Evolutionary conservation across 345 rosid species (phyloP).

Genomic region (Odontarrhena argentea): DNA sequence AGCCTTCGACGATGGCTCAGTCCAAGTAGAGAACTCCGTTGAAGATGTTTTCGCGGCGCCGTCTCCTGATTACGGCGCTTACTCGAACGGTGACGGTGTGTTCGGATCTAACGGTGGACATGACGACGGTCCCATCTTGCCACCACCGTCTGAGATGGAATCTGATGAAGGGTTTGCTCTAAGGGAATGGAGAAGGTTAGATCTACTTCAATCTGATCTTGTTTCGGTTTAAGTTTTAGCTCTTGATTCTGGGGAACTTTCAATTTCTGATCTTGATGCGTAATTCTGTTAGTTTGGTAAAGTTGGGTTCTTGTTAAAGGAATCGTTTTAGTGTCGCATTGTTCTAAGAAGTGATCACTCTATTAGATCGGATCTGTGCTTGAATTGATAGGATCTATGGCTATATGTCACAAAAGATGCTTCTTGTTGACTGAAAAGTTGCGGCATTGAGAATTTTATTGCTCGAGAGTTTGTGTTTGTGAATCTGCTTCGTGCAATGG

Average conservation of each 20-base stretch:
- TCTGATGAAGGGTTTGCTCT: slow-evolving; percentile 66
- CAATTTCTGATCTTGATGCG: slow-evolving; percentile 4
- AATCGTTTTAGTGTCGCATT: slow-evolving; percentile 3
- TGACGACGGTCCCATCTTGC: slow-evolving; percentile 61
- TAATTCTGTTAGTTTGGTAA: not conserved
- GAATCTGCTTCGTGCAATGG: too few relatives aligned
- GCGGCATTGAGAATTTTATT: too few relatives aligned
- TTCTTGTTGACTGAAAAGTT: not conserved
- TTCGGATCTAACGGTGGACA: slow-evolving; percentile 48
- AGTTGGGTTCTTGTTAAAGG: not conserved
- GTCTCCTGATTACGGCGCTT: slow-evolving; percentile 40
- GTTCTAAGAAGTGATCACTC: not conserved
- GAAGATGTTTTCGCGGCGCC: slow-evolving; percentile 47
- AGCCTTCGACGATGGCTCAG: slow-evolving; percentile 41
- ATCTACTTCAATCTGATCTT: slow-evolving; percentile 18
- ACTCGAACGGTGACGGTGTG: slow-evolving; percentile 44
- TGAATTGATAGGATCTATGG: not conserved
- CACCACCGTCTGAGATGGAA: slow-evolving; percentile 58
- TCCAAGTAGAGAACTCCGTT: slow-evolving; percentile 33
- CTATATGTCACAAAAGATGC: not conserved
- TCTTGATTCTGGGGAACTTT: not conserved
- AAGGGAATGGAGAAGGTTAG: slow-evolving; percentile 86
- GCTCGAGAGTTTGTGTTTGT: too few relatives aligned
- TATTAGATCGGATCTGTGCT: slow-evolving; percentile 28
- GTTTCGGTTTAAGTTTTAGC: too few relatives aligned